phyloP scores from a whole-genome alignment of 768 basidiomycete species.

The Rhodotorula kratochvilovae region DNA sequence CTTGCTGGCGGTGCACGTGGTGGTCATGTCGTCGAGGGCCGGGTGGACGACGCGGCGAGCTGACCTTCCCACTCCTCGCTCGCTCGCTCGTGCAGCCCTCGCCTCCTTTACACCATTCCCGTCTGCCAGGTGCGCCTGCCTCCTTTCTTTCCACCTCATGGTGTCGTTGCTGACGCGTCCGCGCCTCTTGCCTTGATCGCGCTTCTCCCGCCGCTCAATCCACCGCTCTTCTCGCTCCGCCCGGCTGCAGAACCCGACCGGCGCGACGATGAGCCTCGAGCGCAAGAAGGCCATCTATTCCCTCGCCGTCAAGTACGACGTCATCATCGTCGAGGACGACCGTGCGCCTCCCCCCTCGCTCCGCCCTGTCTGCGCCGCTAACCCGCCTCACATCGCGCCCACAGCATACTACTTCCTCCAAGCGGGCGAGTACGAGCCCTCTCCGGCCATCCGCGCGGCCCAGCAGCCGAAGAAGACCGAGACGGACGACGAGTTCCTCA shows the following conservation, averaged over 20 bases:
- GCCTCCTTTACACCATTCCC: constrained; percentile 59
- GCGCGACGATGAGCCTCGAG: constrained; percentile 60
- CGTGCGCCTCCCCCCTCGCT: constrained; percentile 45
- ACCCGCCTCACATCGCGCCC: too few relatives aligned
- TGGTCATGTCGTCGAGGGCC: too few relatives aligned
- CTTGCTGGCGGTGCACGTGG: too few relatives aligned
- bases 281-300: constrained; percentile 76
- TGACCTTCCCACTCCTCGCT: too few relatives aligned
- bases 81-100: constrained; percentile 53
- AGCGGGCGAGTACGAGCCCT: constrained; percentile 55
- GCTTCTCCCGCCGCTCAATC: too few relatives aligned
- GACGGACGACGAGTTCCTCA: constrained; percentile 49
- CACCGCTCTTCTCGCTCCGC: too few relatives aligned
- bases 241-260: constrained; percentile 81
- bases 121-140: constrained; percentile 3
- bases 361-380: too few relatives aligned
- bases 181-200: constrained; percentile 51
- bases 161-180: constrained; percentile 52
- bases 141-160: background rate
- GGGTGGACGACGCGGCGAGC: too few relatives aligned
- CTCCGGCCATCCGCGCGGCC: constrained; percentile 47
- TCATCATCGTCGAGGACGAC: constrained; percentile 78
- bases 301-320: constrained; percentile 73
- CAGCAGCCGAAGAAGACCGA: constrained; percentile 41
- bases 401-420: constrained; percentile 68